phyloP scores from a whole-genome alignment of 192 early-diverging fungal species.

The Phlyctochytrium bullatum region DNA sequence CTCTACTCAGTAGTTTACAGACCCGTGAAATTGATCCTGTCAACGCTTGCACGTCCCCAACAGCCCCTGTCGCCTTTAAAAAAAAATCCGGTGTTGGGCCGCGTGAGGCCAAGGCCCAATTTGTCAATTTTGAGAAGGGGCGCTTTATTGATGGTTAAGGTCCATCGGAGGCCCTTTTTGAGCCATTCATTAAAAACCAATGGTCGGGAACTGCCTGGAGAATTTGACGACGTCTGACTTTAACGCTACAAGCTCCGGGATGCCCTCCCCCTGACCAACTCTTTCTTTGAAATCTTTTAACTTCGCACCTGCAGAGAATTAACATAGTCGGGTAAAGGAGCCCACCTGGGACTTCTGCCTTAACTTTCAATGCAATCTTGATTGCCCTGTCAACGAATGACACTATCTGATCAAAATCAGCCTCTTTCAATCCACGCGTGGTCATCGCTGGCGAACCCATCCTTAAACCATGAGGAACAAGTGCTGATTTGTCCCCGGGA shows the following conservation, averaged over 20 bases:
- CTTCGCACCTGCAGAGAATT: constrained; percentile 53
- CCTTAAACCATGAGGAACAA: constrained; percentile 91
- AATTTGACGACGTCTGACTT: constrained; percentile 83
- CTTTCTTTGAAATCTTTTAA: constrained; percentile 87
- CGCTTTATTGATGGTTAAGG: too few species aligned
- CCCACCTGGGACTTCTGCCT: constrained; percentile 60
- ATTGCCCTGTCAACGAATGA: constrained; percentile 88
- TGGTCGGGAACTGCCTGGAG: constrained; percentile 79
- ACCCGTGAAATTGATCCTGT: too few species aligned
- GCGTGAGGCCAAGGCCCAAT: too few species aligned
- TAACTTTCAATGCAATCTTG: constrained; percentile 69
- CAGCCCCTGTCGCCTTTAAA: too few species aligned
- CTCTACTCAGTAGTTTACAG: background rate
- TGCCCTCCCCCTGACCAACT: constrained; percentile 55
- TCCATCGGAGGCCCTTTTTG: too few species aligned
- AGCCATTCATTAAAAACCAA: constrained; percentile 62
- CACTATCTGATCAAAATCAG: constrained; percentile 85
- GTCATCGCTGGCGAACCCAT: constrained; percentile 97
- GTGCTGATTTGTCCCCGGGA: constrained; percentile 90
- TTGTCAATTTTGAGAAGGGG: too few species aligned
- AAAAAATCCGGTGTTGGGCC: too few species aligned
- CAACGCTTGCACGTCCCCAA: too few species aligned
- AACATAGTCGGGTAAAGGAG: background rate
- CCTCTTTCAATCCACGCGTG: constrained; percentile 79
- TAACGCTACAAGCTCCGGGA: constrained; percentile 63